A percentile compares a stretch with the other conserved stretches of the same genome.
These are phyloP conservation scores for Rhypophila decipiens DNA, from an alignment of 495 filamentous ascomycete species.

Conservation along the genomic window DNA sequence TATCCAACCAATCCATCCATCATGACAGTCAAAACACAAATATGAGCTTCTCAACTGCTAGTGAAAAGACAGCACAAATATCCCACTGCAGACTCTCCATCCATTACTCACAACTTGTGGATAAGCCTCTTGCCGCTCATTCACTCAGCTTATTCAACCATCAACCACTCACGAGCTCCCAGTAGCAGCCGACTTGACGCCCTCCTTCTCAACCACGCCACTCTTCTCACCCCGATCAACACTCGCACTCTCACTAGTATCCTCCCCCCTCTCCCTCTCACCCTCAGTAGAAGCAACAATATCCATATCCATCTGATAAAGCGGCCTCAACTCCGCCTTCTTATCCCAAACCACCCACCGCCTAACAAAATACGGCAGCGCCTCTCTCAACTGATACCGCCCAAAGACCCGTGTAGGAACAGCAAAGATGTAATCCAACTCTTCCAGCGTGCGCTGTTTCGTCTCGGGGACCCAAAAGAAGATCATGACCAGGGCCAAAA, in stretches of 20 bases:
- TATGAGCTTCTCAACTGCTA: too few relatives aligned
- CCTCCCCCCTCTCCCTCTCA: background rate
- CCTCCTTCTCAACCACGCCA: background rate
- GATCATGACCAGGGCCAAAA: constrained; percentile 58
- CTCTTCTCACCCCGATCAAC: background rate
- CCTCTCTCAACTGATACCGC: constrained; percentile 56
- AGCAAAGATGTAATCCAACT: constrained; percentile 79
- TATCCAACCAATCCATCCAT: too few relatives aligned
- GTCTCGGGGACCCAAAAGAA: constrained; percentile 67
- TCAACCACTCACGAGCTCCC: too few relatives aligned
- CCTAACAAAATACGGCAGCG: constrained; percentile 63
- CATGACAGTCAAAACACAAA: too few relatives aligned
- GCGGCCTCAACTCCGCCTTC: constrained; percentile 48
- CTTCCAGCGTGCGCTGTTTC: constrained; percentile 65
- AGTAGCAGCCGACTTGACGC: too few relatives aligned
- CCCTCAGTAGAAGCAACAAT: background rate
- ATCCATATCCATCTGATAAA: constrained; percentile 30
- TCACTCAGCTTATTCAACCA: too few relatives aligned
- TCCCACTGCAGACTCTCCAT: background rate
- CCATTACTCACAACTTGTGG: too few relatives aligned
- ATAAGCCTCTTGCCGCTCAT: too few relatives aligned
- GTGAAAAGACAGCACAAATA: background rate
- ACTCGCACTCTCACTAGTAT: background rate
- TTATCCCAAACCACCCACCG: constrained; percentile 56
- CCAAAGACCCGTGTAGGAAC: constrained; percentile 60